These are phyloP conservation scores for Gnomoniopsis smithogilvyi DNA, from an alignment of 2,329 filamentous ascomycete genomes.

Conservation along the genomic window DNA sequence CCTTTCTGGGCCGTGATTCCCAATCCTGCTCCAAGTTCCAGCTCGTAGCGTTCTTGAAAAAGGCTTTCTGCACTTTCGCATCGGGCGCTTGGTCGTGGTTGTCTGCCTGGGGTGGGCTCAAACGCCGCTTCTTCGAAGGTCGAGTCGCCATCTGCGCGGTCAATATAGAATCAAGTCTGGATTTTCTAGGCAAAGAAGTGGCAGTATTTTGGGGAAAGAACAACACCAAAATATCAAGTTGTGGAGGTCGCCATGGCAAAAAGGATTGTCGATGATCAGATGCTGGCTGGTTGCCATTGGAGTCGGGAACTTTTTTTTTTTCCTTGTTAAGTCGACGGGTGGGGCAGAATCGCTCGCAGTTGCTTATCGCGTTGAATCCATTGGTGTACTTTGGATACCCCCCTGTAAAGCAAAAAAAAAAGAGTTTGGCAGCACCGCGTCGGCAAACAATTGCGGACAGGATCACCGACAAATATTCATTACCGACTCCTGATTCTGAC, in stretches of 20 bases:
- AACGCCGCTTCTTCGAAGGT: slow-evolving; percentile 55
- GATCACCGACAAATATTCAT: background rate
- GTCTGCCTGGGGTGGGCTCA: slow-evolving; percentile 49
- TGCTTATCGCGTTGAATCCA: too few relatives aligned
- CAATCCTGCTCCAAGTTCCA: slow-evolving; percentile 95
- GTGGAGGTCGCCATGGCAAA: too few relatives aligned
- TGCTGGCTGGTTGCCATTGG: too few relatives aligned
- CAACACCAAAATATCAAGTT: too few relatives aligned
- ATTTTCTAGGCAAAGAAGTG: background rate
- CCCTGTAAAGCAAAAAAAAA: background rate
- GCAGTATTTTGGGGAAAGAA: too few relatives aligned
- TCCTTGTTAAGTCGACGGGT: too few relatives aligned
- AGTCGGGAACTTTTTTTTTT: too few relatives aligned
- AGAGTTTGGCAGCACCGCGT: background rate
- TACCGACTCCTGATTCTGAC: background rate
- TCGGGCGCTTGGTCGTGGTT: slow-evolving; percentile 30
- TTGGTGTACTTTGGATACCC: too few relatives aligned
- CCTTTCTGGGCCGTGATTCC: slow-evolving; percentile 73
- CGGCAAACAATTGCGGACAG: background rate
- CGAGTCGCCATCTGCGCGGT: slow-evolving; percentile 37
- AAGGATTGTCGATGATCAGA: too few relatives aligned
- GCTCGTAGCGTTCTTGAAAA: slow-evolving; percentile 70
- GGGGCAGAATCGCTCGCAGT: too few relatives aligned
- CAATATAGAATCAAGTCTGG: background rate
- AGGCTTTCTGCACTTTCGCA: slow-evolving; percentile 54